A percentile compares a stretch with the other conserved stretches of the same genome.
phyloP scores from a whole-genome alignment of 2,329 filamentous ascomycete genomes.

The Huntiella abstrusa region DNA sequence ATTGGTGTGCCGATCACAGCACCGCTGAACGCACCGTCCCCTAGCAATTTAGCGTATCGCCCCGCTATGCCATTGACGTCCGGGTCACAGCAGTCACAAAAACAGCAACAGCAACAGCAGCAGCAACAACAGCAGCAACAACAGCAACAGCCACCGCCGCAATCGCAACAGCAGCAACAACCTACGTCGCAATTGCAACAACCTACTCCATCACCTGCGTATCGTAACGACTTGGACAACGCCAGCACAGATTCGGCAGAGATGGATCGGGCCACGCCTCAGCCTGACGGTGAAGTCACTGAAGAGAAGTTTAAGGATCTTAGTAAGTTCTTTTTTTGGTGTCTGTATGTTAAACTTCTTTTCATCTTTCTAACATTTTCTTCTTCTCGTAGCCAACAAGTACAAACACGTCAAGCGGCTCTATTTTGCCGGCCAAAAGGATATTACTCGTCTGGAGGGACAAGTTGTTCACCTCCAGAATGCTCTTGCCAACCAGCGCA shows the following conservation, averaged over 20 bases:
- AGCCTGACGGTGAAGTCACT: slow-evolving; percentile 28
- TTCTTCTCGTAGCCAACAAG: slow-evolving; percentile 49
- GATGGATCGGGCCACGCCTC: slow-evolving; percentile 36
- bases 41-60: slow-evolving; percentile 18
- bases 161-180: slow-evolving; percentile 1
- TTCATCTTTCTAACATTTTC: slow-evolving; percentile 3
- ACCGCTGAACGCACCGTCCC: slow-evolving; percentile 19
- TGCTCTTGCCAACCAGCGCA: slow-evolving; percentile 85
- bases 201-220: slow-evolving; percentile 3
- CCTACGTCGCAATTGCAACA: not conserved
- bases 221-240: slow-evolving; percentile 17
- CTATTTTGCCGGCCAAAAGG: slow-evolving; percentile 87
- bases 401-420: slow-evolving; percentile 97
- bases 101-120: slow-evolving; percentile 1
- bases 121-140: slow-evolving; percentile 14
- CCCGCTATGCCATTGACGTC: slow-evolving; percentile 18
- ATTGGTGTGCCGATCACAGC: not conserved
- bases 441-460: slow-evolving; percentile 80
- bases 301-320: slow-evolving; percentile 41
- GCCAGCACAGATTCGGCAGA: slow-evolving; percentile 27
- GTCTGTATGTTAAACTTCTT: slow-evolving; percentile 11
- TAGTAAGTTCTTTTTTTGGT: slow-evolving; percentile 22
- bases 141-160: slow-evolving; percentile 14
- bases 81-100: slow-evolving; percentile 1
- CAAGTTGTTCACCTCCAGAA: slow-evolving; percentile 93